Conservation (phyloP, 371 early-diverging fungal species). For the Mucor lusitanicus region DNA sequence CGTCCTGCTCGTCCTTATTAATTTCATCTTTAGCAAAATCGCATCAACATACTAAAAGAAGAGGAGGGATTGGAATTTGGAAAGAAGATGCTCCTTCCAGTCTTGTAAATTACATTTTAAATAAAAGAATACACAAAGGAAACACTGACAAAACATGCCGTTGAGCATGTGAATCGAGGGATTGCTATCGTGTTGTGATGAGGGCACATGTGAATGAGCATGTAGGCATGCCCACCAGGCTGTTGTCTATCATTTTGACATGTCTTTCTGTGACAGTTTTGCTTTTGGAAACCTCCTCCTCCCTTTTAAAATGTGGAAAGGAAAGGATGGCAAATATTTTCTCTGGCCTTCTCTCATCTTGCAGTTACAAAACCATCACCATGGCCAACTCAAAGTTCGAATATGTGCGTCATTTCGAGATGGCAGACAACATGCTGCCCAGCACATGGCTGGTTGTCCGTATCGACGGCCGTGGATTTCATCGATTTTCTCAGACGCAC, state of each 20-base stretch:
- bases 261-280: slow-evolving; percentile 2
- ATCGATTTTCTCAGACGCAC: slow-evolving; percentile 86
- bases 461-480: slow-evolving; percentile 94
- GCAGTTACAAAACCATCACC: neutral
- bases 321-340: neutral
- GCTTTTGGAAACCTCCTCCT: neutral
- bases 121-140: neutral
- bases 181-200: neutral
- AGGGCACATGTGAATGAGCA: neutral
- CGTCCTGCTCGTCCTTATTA: slow-evolving; percentile 47
- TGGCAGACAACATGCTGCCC: slow-evolving; percentile 71
- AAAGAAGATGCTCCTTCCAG: neutral
- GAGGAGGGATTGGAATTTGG: neutral
- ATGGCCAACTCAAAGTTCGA: slow-evolving; percentile 94
- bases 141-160: neutral
- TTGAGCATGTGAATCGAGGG: neutral
- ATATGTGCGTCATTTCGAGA: slow-evolving; percentile 91
- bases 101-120: slow-evolving; percentile 10
- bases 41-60: neutral
- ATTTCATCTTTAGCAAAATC: slow-evolving; percentile 1
- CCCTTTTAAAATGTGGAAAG: neutral
- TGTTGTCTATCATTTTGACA: neutral
- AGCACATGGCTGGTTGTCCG: slow-evolving; percentile 91
- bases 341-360: neutral
- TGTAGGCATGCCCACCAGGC: neutral